These are phyloP conservation scores for Gillenia trifoliata DNA, from an alignment of 306 rosid genomes.

Conservation along the genomic window DNA sequence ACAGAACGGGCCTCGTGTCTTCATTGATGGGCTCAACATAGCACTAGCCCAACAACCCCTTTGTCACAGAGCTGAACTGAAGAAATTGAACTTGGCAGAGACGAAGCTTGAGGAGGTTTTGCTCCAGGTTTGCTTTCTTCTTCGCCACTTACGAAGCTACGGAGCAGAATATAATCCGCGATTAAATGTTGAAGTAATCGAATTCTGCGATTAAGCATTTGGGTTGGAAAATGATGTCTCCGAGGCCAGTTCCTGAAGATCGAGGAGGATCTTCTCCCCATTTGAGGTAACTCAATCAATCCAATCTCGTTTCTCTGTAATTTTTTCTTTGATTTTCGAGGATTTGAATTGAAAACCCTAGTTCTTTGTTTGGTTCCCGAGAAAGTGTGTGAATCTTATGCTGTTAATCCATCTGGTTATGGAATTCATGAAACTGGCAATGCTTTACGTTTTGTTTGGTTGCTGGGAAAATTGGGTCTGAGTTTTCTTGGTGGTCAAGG, in stretches of 20 bases:
- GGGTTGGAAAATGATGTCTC: constrained; percentile 66
- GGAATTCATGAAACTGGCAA: not conserved
- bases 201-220: not conserved
- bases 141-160: not conserved
- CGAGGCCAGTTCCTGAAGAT: constrained; percentile 10
- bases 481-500: not conserved
- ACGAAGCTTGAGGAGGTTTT: not conserved
- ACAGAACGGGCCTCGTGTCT: not conserved
- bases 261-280: too few species aligned
- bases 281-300: too few species aligned
- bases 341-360: too few species aligned
- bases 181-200: not conserved
- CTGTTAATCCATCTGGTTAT: not conserved
- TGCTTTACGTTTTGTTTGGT: not conserved
- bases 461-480: not conserved
- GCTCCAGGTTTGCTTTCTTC: not conserved
- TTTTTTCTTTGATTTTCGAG: too few species aligned
- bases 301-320: too few species aligned
- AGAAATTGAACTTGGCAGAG: not conserved
- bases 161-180: not conserved
- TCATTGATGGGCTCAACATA: not conserved
- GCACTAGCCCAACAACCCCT: not conserved
- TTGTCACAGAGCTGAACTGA: not conserved
- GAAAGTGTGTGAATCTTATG: not conserved
- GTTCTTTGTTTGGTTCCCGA: constrained; percentile 9